Percentiles rank a stretch among this genome's conserved stretches.
These are phyloP conservation scores for Aegle marmelos DNA, from an alignment of 345 rosid species.

Conservation along the genomic window DNA sequence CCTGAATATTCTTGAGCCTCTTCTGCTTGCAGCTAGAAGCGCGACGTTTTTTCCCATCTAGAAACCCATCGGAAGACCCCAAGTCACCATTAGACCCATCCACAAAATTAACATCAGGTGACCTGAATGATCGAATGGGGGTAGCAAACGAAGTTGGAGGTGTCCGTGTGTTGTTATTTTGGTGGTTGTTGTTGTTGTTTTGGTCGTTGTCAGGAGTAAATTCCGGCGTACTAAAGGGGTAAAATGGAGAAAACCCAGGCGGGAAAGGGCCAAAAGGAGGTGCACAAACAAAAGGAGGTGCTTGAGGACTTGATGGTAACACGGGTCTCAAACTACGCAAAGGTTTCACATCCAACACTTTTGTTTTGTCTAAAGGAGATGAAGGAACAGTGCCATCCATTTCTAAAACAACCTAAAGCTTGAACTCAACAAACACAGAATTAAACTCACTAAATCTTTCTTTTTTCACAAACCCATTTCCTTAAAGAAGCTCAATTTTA, in stretches of 20 bases:
- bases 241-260: conserved; percentile 65
- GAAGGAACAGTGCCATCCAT: conserved; percentile 47
- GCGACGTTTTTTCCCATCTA: not conserved
- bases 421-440: not conserved
- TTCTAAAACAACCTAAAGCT: conserved; percentile 4
- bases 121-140: conserved; percentile 56
- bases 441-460: not conserved
- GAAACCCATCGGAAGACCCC: conserved; percentile 2
- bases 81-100: conserved; percentile 30
- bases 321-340: conserved; percentile 63
- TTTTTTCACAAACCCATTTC: not conserved
- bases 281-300: conserved; percentile 43
- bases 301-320: conserved; percentile 44
- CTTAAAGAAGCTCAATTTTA: not conserved
- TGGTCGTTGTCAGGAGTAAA: conserved; percentile 43
- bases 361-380: conserved; percentile 45
- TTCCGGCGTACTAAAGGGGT: conserved; percentile 43
- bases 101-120: conserved; percentile 11
- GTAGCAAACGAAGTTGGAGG: conserved; percentile 30
- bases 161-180: conserved; percentile 29
- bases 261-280: conserved; percentile 63
- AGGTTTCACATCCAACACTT: conserved; percentile 78
- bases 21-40: conserved; percentile 12
- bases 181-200: conserved; percentile 36
- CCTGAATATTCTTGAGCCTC: conserved; percentile 13